A percentile compares a stretch with the other conserved stretches of the same genome.
Conservation (phyloP, 2,329 filamentous ascomycete genomes). For the Grosmannia penicillata region DNA sequence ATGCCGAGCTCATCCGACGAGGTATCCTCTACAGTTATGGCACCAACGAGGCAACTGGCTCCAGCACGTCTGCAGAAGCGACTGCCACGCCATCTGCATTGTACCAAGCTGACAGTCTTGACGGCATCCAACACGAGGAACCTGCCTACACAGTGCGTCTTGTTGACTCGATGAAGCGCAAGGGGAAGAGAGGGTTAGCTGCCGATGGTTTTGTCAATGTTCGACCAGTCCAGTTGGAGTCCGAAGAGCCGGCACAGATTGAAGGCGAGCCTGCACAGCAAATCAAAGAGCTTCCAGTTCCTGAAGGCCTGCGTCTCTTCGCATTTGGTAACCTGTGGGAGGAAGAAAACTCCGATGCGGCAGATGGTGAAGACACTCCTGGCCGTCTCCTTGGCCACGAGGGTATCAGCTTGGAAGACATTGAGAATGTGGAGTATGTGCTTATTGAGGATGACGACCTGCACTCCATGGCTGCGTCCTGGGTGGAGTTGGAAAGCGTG, state of each 20-base stretch:
- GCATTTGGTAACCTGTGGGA: neutral
- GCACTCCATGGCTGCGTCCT: constrained; percentile 4
- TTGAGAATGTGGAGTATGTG: constrained; percentile 3
- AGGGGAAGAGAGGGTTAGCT: neutral
- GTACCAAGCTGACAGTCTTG: neutral
- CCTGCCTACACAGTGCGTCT: constrained; percentile 1
- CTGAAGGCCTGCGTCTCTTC: constrained; percentile 1
- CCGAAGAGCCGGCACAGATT: too few relatives aligned
- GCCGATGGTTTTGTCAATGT: too few relatives aligned
- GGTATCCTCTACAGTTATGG: neutral
- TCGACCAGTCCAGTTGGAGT: too few relatives aligned
- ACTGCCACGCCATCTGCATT: neutral
- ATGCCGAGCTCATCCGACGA: constrained; percentile 1
- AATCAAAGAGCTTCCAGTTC: neutral
- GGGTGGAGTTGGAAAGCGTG: constrained; percentile 6
- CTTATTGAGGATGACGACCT: constrained; percentile 5
- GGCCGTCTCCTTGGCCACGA: neutral
- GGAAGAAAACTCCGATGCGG: neutral
- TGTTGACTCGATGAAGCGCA: neutral
- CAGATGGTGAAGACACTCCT: neutral
- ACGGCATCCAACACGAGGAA: neutral
- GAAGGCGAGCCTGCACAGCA: neutral
- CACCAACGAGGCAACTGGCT: neutral
- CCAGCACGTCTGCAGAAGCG: neutral
- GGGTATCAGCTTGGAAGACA: neutral